Conservation (phyloP, 2,329 filamentous ascomycete genomes). For the Camptophora hylomeconis region DNA sequence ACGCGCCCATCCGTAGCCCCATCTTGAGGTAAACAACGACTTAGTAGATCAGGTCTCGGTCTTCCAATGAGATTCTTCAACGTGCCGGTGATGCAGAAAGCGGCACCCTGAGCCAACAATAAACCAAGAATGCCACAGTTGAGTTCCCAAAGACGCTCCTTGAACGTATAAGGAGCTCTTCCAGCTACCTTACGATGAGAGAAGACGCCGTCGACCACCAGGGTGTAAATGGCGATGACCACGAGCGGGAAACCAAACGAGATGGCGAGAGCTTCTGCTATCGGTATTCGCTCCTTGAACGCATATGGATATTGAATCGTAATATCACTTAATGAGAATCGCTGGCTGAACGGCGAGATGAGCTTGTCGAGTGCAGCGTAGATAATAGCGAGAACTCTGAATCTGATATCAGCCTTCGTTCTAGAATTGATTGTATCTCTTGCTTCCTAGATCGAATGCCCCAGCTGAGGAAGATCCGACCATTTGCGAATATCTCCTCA, state of each 20-base stretch:
- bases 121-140: constrained; percentile 49
- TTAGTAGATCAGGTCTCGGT: constrained; percentile 46
- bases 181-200: constrained; percentile 31
- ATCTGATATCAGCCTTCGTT: constrained; percentile 2
- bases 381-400: constrained; percentile 36
- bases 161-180: constrained; percentile 35
- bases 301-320: constrained; percentile 47
- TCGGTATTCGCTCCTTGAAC: constrained; percentile 40
- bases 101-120: constrained; percentile 38
- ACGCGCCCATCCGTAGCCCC: constrained; percentile 24
- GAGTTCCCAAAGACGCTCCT: constrained; percentile 48
- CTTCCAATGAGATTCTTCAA: constrained; percentile 48
- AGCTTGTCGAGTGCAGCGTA: constrained; percentile 41
- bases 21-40: constrained; percentile 33
- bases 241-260: constrained; percentile 36
- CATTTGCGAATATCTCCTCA: no score
- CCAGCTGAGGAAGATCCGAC: no score
- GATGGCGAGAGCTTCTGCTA: constrained; percentile 35
- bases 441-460: constrained; percentile 2
- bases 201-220: constrained; percentile 46
- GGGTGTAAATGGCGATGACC: constrained; percentile 42
- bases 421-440: constrained; percentile 4
- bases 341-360: constrained; percentile 43
- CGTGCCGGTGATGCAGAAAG: constrained; percentile 44
- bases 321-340: constrained; percentile 43